These are phyloP conservation scores for Suhomyces tanzawaensis DNA, from an alignment of 805 yeast species.

Conservation along the genomic window DNA sequence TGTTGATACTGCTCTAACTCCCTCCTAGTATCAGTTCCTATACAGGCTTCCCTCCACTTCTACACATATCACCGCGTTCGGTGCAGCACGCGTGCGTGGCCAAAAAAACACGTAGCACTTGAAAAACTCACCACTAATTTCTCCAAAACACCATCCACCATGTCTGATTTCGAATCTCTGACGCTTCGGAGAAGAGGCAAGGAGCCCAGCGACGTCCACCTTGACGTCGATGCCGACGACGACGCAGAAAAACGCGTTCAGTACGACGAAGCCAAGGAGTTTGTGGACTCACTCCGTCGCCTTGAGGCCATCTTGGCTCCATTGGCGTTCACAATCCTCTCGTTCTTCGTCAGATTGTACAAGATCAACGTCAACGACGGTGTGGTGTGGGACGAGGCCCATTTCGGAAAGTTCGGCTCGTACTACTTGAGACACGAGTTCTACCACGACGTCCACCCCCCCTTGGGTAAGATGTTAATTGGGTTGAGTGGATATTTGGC, in stretches of 20 bases:
- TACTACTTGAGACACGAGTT: constrained; percentile 84
- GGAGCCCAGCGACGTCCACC: constrained; percentile 8
- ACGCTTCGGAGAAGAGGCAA: constrained; percentile 19
- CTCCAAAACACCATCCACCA: constrained; percentile 9
- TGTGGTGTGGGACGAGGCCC: constrained; percentile 98
- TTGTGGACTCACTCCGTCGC: constrained; percentile 19
- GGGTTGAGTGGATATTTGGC: constrained; percentile 85
- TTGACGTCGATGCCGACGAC: constrained; percentile 1
- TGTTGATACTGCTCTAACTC: too few species aligned
- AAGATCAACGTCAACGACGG: constrained; percentile 65
- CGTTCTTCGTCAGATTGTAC: constrained; percentile 62
- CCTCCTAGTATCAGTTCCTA: too few species aligned
- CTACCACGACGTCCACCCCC: constrained; percentile 97
- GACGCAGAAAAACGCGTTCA: constrained; percentile 21
- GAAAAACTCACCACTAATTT: constrained; percentile 1
- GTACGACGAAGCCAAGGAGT: constrained; percentile 27
- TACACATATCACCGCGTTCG: too few species aligned
- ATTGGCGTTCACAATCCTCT: constrained; percentile 32
- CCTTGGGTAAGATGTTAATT: constrained; percentile 89
- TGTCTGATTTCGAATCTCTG: constrained; percentile 18
- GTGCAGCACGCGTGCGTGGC: background rate
- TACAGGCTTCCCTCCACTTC: too few species aligned
- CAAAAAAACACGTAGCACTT: constrained; percentile 1
- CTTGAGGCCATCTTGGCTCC: constrained; percentile 32
- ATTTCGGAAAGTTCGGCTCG: constrained; percentile 95